Base-by-base conservation (phyloP, 768 basidiomycete genomes). In the Kwoniella europaea region DNA sequence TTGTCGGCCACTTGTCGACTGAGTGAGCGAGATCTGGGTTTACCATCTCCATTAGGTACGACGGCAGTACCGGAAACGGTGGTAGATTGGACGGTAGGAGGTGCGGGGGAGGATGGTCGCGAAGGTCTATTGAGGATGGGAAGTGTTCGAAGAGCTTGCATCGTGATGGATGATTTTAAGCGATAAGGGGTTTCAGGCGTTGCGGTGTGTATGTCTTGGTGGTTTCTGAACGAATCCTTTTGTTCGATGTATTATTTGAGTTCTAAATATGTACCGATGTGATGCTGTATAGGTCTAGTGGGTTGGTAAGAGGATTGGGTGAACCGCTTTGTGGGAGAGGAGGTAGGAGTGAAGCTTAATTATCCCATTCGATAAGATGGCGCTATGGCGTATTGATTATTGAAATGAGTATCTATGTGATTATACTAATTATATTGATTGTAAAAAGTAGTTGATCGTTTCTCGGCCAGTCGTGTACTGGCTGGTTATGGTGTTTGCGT, bases 121-220 rank as follows among this genome's bases (percentile, higher is more conserved):
- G 82, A 83, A 35, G 82, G 81, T 10, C 82, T 76, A 67, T 79
- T 79, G 56, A 83, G 80, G 57, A 83, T 80, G 27, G 81, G 81
- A 27, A 83, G 79, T 35, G 82, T 78, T 29, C 79, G 80, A 46
- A 83, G 71, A 16, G 82, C 77, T 46, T 83, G 71, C 82, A 83
- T 83, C 18, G 50, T 77, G 77, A 56, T 35, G 43, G 35, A 15
- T 44, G 15, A 46, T 13, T 13, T 15, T 41, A 29, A 20, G 53
- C 29, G 12, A 50, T 53, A 20, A 22, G 35, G 46, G 62, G 5
- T 20, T 16, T 18, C 44, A 24, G 12, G 43, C 10, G 16, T 15
- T 27, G 43, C 20, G 18, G 55, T 46, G 53, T 52, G 63, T 46
- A 18, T 50, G 13, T 46, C 42, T 44, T 54, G 41, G n/a, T 50